Base-by-base conservation (phyloP, 2,329 filamentous ascomycete species). In the Grosmannia huntii region DNA sequence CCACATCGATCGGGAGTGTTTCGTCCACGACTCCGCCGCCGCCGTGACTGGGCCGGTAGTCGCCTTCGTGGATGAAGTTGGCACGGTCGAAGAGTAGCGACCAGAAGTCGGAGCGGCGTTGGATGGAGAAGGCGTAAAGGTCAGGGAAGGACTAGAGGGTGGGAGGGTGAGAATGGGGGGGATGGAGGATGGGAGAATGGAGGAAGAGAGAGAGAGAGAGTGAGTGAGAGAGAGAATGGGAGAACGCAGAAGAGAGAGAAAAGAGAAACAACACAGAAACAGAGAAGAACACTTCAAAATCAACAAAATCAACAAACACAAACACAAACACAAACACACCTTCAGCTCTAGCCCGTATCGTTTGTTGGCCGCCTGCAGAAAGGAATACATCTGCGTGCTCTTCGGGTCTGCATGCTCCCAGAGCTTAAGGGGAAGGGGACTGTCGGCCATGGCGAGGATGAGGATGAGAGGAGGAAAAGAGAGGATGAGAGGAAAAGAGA, bases 61-160 rank as follows among this genome's bases (percentile, higher is more conserved):
- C 71, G 33, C 87, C 87, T 41, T 79, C 76, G 64, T 89, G 76
- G 62, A 90, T 83, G 58, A 86, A 72, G 53, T 78, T 75, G 60
- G 79, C 72, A 56, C 75, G 76, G 27, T 81, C 72, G 72, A 87
- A 88, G 54, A 85, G 70, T 60, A 83, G 78, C 7, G 75, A 74
- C 76, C 81, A 90, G 72, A 91, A 91, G 52, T 81, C 76, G 11
- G 73, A 69, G 41, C 84, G 81, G 38, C 81, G 74, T 19, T 76
- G 69, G 60, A 85, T 75, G 27, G 87, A 89, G 76, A 82, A 94
- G 59, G 76, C 69, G 67, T 90, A 85, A 7, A 95, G 74, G 19
- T 90, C 84, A 56, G 79, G 70, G 68, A 86, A 94, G 3, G 77
- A 23, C 41, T 49, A n/a, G 53, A 10, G 27, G 27, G 27, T n/a